Base-by-base conservation (phyloP, 306 rosid genomes). In the Arachis hypogaea region DNA sequence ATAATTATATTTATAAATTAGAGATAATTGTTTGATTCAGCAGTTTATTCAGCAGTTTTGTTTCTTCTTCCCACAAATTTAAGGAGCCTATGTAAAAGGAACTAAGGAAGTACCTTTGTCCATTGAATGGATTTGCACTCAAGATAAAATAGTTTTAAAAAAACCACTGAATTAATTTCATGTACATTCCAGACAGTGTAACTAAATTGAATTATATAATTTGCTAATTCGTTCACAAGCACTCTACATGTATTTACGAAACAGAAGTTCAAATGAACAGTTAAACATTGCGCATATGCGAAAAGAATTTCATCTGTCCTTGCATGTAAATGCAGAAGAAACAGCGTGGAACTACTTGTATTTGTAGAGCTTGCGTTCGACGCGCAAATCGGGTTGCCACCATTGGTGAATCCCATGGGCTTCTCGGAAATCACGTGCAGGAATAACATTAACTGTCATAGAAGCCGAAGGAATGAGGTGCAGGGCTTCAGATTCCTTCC, bases 391-490 rank as follows among this genome's bases (percentile, higher is more conserved):
- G 9, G 93, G 87, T 82, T 75, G 75, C 99, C 98, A 89, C 99
- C 99, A 94, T 63, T 94, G 97, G 36, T 89, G 96, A 87, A 94
- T 94, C 66, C 99, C 99, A 84, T 94, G 99, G 6, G 99, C 96
- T 78, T 92, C 88, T 82, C 85, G 92, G 44, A 92, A 84, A 77
- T 87, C 90, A 77, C 40, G 73, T 4, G 86, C 59, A 54, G 88
- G 92, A 22, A 83, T 59, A 59, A 72, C 43, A 74, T 92, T 92
- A 56, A 83, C 76, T 0, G 72, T 81, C 72, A 94, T 66, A 52
- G 79, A 80, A 47, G 99, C 99, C 6, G 99, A 92, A 70, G 99
- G 97, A 90, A 94, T 85, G 59, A 90, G 93, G 76, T 94, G 99
- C 66, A 92, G 50, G 2, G 96, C 88, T 43, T 92, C 96, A 29